Percentiles rank a stretch among this genome's conserved stretches.
These are phyloP conservation scores for Candida sp. DNA, from an alignment of 1,139 yeast species.

Conservation along the genomic window DNA sequence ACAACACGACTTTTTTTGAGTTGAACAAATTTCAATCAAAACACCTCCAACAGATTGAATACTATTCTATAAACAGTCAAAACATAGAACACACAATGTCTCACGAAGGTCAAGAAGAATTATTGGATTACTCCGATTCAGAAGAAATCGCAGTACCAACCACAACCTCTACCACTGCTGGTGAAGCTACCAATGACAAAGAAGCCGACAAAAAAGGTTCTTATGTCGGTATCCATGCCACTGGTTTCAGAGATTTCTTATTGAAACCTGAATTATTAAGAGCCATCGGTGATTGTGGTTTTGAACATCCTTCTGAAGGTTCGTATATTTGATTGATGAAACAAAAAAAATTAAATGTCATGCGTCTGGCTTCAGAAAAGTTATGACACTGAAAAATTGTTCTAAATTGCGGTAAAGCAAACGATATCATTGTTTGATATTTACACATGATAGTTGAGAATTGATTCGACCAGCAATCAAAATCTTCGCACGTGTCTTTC, in stretches of 20 bases:
- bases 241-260: slow-evolving; percentile 97
- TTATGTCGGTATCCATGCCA: slow-evolving; percentile 96
- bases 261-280: slow-evolving; percentile 95
- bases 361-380: no score
- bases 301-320: slow-evolving; percentile 99
- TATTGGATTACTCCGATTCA: slow-evolving; percentile 96
- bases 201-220: slow-evolving; percentile 92
- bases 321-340: slow-evolving; percentile 35
- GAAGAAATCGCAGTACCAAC: slow-evolving; percentile 88
- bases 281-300: slow-evolving; percentile 99
- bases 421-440: no score
- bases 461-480: no score
- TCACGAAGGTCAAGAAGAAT: slow-evolving; percentile 98
- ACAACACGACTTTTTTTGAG: background rate
- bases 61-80: background rate
- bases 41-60: background rate
- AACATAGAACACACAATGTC: slow-evolving; percentile 40
- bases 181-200: slow-evolving; percentile 42
- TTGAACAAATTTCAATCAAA: background rate
- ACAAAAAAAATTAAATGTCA: no score
- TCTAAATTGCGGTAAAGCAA: no score
- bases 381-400: no score
- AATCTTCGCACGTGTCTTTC: no score
- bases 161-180: slow-evolving; percentile 48
- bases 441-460: no score